Conservation (phyloP, 331 rosid species). For the Malus hybrid region DNA sequence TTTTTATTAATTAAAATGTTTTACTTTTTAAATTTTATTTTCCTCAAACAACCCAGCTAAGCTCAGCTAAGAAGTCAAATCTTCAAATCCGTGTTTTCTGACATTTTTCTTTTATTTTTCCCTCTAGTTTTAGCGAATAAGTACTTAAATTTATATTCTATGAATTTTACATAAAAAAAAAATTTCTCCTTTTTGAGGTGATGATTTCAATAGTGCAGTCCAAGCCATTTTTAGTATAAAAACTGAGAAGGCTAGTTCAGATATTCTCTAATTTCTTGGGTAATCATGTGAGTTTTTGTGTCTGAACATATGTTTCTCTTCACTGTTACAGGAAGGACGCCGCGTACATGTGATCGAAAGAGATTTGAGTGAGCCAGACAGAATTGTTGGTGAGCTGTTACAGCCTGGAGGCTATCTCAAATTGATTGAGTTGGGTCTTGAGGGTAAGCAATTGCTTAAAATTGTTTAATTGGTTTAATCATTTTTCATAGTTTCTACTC, state of each 20-base stretch:
- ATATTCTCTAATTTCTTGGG: no score
- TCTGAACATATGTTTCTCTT: neutral
- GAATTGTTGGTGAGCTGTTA: no score
- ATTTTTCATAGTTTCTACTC: neutral
- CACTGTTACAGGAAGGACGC: slow-evolving; percentile 54
- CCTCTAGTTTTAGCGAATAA: neutral
- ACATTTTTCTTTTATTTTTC: neutral
- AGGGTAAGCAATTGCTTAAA: slow-evolving; percentile 33
- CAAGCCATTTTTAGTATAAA: neutral
- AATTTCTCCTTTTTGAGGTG: neutral
- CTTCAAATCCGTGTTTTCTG: neutral
- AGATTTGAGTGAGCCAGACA: slow-evolving; percentile 38
- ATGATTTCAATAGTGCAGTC: neutral
- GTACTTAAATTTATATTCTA: neutral
- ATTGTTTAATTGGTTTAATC: no score
- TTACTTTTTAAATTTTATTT: neutral
- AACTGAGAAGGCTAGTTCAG: no score
- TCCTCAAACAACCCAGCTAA: neutral
- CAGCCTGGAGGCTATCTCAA: no score
- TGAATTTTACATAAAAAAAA: neutral
- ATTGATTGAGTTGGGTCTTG: slow-evolving; percentile 60
- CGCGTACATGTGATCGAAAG: slow-evolving; percentile 67
- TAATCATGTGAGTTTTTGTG: neutral
- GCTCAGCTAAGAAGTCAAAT: neutral
- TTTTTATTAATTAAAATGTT: neutral